Base-by-base conservation (phyloP, 305 asterid genomes). In the Fraxinus baroniana region DNA sequence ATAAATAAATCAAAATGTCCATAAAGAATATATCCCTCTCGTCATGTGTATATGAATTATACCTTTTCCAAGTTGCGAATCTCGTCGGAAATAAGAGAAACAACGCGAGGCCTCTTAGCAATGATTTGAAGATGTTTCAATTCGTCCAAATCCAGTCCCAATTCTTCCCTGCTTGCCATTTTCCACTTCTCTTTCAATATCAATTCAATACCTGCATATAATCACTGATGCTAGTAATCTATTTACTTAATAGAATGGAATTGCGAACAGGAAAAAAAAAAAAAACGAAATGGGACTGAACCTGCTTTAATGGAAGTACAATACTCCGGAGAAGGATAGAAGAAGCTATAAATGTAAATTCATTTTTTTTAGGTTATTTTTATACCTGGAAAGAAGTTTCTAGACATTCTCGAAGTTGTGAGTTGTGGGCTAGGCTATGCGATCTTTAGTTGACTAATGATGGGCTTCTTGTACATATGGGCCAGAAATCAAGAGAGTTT, bases 101-200 rank as follows among this genome's bases (percentile, higher is more conserved):
- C 83, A 76, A 94, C 88, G 37, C 93, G 93, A 49, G 97, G 97
- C 74, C 97, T 91, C 87, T 92, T 95, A 0, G 98, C 97, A 64
- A 94, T 90, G 89, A 84, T 85, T 26, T 90, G 95, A 28, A 95
- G 95, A 68, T 91, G 93, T 86, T 87, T 93, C 88, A 95, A 78
- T 81, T 95, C 99, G 76, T 90, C 94, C 88, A 95, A 83, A 74
- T 95, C 99, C 89, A 93, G 81, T 13, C 89, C 87, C 57, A 89
- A 78, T 73, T 90, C 95, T n/a, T 90, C 89, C 9, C 68, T 77
- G 85, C 79, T 83, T 78, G 91, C 95, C 98, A 95, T 92, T 88
- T 75, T 62, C 20, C 28, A 36, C 41, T 78, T 7, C 76, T 73
- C 9, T 74, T 20, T 52, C 33, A 6, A 22, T 26, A 20, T 60